Evolutionary conservation across 2,329 filamentous ascomycete species (phyloP).

Genomic region (Venturia carpophila): DNA sequence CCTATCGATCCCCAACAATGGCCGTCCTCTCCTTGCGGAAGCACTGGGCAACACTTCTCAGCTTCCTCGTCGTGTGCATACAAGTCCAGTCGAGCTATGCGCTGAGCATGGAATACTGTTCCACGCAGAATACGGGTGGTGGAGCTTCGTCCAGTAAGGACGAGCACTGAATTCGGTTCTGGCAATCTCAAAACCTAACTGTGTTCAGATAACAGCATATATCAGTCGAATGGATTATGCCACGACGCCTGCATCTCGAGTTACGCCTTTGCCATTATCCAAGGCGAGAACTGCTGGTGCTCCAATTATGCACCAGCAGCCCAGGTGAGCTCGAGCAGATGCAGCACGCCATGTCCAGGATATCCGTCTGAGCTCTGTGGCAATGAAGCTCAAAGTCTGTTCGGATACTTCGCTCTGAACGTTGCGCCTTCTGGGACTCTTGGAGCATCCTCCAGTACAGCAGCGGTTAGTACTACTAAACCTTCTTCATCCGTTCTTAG

Average conservation of each 20-base stretch:
- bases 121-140: conserved; percentile 35
- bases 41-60: neutral
- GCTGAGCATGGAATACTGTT: conserved; percentile 36
- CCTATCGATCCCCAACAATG: neutral
- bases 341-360: conserved; percentile 57
- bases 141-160: neutral
- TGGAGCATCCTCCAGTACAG: conserved; percentile 28
- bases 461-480: conserved; percentile 18
- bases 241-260: conserved; percentile 46
- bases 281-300: conserved; percentile 64
- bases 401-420: conserved; percentile 55
- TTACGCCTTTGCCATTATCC: conserved; percentile 58
- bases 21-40: neutral
- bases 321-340: conserved; percentile 38
- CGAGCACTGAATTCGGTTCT: neutral
- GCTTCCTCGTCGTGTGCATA: neutral
- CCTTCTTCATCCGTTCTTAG: conserved; percentile 21
- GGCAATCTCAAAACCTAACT: neutral
- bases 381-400: conserved; percentile 45
- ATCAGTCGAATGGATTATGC: conserved; percentile 64
- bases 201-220: conserved; percentile 20
- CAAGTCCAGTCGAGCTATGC: neutral
- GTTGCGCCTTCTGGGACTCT: conserved; percentile 52
- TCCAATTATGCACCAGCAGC: conserved; percentile 55
- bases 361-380: conserved; percentile 61